Evolutionary conservation across 192 early-diverging fungal genomes (phyloP).

Genomic region (Linnemannia hyalina): DNA sequence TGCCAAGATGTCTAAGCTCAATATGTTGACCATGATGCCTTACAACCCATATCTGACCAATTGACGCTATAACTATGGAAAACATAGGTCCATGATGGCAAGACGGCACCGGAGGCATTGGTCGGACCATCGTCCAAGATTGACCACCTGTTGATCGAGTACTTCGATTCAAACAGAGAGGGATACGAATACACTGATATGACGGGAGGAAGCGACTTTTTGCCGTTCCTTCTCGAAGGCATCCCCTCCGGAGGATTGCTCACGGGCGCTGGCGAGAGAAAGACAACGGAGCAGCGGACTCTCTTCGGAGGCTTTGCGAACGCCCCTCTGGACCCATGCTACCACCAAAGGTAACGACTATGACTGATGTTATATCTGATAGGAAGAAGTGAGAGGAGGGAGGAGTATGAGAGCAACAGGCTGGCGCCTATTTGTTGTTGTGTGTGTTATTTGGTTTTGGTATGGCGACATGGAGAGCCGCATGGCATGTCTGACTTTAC

Average conservation of each 20-base stretch:
- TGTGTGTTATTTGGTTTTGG: conserved; percentile 3
- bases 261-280: conserved; percentile 72
- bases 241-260: conserved; percentile 74
- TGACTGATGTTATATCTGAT: too few relatives aligned
- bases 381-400: too few relatives aligned
- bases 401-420: too few relatives aligned
- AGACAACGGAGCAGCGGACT: conserved; percentile 66
- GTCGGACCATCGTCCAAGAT: conserved; percentile 66
- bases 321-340: conserved; percentile 75
- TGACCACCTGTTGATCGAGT: conserved; percentile 70
- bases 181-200: conserved; percentile 69
- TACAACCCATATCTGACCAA: background rate
- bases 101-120: conserved; percentile 66
- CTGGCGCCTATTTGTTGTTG: background rate
- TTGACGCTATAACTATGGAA: background rate
- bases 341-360: conserved; percentile 64
- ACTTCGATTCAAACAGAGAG: conserved; percentile 62
- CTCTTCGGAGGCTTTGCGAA: conserved; percentile 75
- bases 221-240: conserved; percentile 75
- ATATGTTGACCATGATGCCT: too few relatives aligned
- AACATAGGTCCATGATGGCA: conserved; percentile 68
- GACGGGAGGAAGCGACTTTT: conserved; percentile 73
- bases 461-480: conserved; percentile 6
- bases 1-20: background rate
- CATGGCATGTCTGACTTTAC: background rate